Percentiles rank a stretch among this genome's conserved stretches.
Evolutionary conservation across 2,329 filamentous ascomycete genomes (phyloP).

Genomic region (Calycina herbarum): DNA sequence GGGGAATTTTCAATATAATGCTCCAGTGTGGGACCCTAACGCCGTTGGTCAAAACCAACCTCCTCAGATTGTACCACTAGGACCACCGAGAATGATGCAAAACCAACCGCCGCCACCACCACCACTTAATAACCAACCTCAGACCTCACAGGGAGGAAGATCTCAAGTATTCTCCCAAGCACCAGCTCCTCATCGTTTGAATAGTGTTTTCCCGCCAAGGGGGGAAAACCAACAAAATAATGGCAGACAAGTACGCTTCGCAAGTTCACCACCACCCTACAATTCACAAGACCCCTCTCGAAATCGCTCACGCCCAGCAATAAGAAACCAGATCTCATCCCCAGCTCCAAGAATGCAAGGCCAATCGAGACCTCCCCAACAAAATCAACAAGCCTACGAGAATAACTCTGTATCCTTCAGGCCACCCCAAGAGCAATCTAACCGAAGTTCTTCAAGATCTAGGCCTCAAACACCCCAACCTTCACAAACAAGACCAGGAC

Average conservation of each 20-base stretch:
- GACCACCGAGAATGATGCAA: too few species aligned
- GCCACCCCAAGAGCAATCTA: neutral
- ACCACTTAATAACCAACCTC: neutral
- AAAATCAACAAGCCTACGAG: neutral
- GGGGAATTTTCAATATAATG: too few species aligned
- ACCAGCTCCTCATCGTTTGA: neutral
- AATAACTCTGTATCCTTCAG: neutral
- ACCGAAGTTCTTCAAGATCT: neutral
- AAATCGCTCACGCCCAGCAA: neutral
- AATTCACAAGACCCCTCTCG: neutral
- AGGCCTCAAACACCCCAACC: neutral
- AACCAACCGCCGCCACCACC: too few species aligned
- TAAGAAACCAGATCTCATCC: neutral
- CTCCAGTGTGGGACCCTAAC: too few species aligned
- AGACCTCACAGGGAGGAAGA: neutral
- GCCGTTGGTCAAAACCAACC: too few species aligned
- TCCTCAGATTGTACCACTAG: too few species aligned
- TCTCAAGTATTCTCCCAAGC: neutral
- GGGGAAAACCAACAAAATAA: neutral
- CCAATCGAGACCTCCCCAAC: neutral
- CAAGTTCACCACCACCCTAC: neutral
- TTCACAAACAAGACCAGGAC: neutral
- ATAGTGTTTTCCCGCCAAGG: neutral
- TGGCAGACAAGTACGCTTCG: neutral
- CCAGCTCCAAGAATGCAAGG: neutral